Evolutionary conservation across 805 yeast genomes (phyloP).

Genomic region (Candida montana): DNA sequence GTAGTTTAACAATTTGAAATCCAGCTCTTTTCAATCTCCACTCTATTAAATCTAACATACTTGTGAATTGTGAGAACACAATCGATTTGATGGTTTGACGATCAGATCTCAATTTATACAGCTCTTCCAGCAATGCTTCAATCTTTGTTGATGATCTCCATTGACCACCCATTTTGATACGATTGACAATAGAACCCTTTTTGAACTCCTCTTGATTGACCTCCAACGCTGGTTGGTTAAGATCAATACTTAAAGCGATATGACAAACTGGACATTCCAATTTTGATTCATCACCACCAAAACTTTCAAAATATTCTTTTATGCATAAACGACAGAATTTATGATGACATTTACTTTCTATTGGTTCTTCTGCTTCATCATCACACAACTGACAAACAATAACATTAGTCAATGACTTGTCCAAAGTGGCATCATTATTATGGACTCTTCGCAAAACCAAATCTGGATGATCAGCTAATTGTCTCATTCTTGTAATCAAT

Average conservation of each 20-base stretch:
- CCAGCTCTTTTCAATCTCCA: constrained; percentile 96
- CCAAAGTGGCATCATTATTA: constrained; percentile 28
- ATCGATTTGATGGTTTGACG: constrained; percentile 87
- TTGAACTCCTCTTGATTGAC: constrained; percentile 50
- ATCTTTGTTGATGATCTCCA: constrained; percentile 97
- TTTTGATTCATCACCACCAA: constrained; percentile 49
- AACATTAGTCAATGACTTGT: constrained; percentile 30
- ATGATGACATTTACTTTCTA: constrained; percentile 91
- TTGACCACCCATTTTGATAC: constrained; percentile 79
- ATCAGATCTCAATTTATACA: constrained; percentile 81
- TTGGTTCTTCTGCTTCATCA: constrained; percentile 97
- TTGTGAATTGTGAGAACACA: constrained; percentile 95
- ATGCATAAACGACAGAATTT: constrained; percentile 90
- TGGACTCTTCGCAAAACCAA: constrained; percentile 73
- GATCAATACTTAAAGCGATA: constrained; percentile 83
- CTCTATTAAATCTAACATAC: constrained; percentile 92
- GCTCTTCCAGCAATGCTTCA: constrained; percentile 91
- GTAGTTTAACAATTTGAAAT: constrained; percentile 86
- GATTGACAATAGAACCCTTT: constrained; percentile 71
- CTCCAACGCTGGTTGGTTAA: constrained; percentile 80
- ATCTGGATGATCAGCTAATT: constrained; percentile 97
- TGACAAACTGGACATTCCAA: constrained; percentile 96
- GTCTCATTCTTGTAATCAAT: constrained; percentile 94
- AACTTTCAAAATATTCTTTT: constrained; percentile 82
- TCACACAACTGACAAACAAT: constrained; percentile 91